phyloP scores from a whole-genome alignment of 306 rosid species.

The Arachis stenosperma region DNA sequence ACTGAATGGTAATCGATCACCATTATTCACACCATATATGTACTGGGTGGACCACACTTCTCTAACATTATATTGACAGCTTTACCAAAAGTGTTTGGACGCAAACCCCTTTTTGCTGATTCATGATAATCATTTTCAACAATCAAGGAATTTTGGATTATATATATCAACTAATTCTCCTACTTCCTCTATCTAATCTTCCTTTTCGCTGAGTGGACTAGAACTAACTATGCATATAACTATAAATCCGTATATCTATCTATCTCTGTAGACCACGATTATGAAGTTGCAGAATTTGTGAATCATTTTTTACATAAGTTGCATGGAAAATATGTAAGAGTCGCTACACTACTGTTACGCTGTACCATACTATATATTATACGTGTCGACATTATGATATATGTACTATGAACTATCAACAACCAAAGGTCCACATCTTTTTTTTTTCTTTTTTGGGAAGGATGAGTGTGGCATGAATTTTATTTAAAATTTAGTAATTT shows the following conservation, averaged over 20 bases:
- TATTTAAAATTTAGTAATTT: too few relatives aligned
- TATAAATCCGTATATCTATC: too few relatives aligned
- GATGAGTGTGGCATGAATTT: too few relatives aligned
- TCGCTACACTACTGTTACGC: background rate
- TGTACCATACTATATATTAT: background rate
- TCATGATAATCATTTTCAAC: slow-evolving; percentile 17
- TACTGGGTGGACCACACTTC: slow-evolving; percentile 20
- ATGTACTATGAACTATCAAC: background rate
- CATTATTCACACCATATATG: background rate
- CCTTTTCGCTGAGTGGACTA: slow-evolving; percentile 24
- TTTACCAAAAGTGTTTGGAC: background rate
- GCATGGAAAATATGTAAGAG: background rate
- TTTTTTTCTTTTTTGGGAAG: too few relatives aligned
- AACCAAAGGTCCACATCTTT: background rate
- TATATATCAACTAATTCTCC: background rate
- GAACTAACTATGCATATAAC: background rate
- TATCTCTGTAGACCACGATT: slow-evolving; percentile 6
- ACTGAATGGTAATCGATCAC: too few relatives aligned
- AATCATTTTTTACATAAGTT: slow-evolving; percentile 11
- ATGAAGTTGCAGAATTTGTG: slow-evolving; percentile 11
- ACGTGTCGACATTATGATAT: background rate
- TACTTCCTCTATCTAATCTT: background rate
- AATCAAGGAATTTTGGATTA: background rate
- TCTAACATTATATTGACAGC: slow-evolving; percentile 1
- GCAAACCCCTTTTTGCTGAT: slow-evolving; percentile 9